Percentiles rank a stretch among this genome's conserved stretches.
Evolutionary conservation across 2,329 filamentous ascomycete genomes (phyloP).

Genomic region (Cladosporium sp.): DNA sequence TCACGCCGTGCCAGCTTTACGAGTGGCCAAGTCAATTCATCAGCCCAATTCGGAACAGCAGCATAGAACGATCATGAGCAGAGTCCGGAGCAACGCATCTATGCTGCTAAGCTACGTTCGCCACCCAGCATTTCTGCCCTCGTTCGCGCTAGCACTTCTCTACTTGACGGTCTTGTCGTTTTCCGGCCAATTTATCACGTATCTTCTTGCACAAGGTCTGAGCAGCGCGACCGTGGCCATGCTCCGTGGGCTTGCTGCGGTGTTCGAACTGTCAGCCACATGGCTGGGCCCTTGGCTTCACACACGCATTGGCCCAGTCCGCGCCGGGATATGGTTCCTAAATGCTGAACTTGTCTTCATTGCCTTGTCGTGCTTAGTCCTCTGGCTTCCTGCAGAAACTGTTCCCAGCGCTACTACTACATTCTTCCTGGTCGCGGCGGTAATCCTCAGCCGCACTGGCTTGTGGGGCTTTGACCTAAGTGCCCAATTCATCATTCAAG

Average conservation of each 20-base stretch:
- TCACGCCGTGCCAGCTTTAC: constrained; percentile 35
- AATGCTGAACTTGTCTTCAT: constrained; percentile 65
- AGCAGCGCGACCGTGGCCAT: constrained; percentile 53
- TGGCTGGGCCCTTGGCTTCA: constrained; percentile 60
- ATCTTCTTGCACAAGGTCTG: constrained; percentile 57
- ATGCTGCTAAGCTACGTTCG: constrained; percentile 44
- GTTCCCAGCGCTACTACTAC: constrained; percentile 22
- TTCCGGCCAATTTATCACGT: constrained; percentile 64
- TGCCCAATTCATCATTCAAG: constrained; percentile 49
- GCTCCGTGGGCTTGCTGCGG: constrained; percentile 54
- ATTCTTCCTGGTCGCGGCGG: constrained; percentile 40
- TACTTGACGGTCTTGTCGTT: constrained; percentile 64
- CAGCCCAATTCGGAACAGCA: not conserved
- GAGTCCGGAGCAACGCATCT: not conserved
- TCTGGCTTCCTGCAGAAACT: constrained; percentile 30
- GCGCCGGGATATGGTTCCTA: constrained; percentile 70
- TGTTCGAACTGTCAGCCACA: constrained; percentile 62
- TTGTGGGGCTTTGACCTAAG: constrained; percentile 52
- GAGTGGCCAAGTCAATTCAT: constrained; percentile 15
- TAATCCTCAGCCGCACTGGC: constrained; percentile 45
- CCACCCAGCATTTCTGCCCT: constrained; percentile 61
- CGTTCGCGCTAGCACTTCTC: constrained; percentile 59
- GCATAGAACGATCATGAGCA: not conserved
- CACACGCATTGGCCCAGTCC: constrained; percentile 50
- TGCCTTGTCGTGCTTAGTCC: constrained; percentile 40